Base-by-base conservation (phyloP, 2,329 filamentous ascomycete species). In the Penicillium sp. region DNA sequence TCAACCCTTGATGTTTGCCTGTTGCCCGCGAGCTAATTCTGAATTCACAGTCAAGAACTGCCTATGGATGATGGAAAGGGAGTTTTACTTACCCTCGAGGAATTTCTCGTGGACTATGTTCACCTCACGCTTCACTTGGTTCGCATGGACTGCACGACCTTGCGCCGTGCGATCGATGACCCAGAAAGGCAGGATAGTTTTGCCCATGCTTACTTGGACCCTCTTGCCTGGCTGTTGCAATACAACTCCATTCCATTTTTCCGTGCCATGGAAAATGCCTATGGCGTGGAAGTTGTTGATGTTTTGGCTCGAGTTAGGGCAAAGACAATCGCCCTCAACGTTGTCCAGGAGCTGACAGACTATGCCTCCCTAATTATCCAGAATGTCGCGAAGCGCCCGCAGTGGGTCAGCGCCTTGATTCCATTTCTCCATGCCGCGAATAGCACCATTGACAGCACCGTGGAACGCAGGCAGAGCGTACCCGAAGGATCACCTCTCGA, bases 111-210 rank as follows among this genome's bases (percentile, higher is more conserved):
- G 13, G 65, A 70, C 39, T 81, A 71, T 61, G 70, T 71, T 35
- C 72, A 68, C 24, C 67, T 81, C 37, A 64, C 76, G 4, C 62
- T 78, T 14, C 77, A 77, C 44, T 65, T 81, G 43, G 60, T 79
- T 37, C 65, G 66, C 13, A 63, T 79, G 53, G 79, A 81, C 58
- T 72, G 63, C 19, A 46, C 63, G 26, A 60, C 69, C n/a, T 57
- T 81, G 51, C 61, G 59, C 14, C 59, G 65, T 16, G 55, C 71
- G 43, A 54, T 64, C 14, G 61, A 73, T 5, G 69, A 74, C 14
- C 49, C 65, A 19, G 71, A 74, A 11, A 21, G 62, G 3, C 67
- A 65, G 42, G 71, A 75, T 16, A 60, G 73, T 26, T 59, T 73
- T 46, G 72, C 72, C 8, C 69, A 67, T 51, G 52, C 54, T 11